A percentile compares a stretch with the other conserved stretches of the same genome.
Conservation (phyloP, 345 rosid species). For the Rhodomyrtus tomentosa region DNA sequence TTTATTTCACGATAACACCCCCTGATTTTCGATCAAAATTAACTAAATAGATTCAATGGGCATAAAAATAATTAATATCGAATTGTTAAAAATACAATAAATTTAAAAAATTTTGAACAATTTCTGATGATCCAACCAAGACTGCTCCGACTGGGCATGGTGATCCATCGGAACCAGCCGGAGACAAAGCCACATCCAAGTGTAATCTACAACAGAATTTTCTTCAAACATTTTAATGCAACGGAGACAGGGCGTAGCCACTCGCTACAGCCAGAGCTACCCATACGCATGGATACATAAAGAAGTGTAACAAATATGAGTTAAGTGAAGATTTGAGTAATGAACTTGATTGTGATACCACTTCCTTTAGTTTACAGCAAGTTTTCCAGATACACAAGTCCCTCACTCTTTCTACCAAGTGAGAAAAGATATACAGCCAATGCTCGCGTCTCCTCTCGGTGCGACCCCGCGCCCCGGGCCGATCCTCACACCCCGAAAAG, state of each 20-base stretch:
- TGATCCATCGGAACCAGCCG: not conserved
- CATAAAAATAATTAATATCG: no score
- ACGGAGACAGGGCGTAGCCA: not conserved
- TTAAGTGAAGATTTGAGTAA: not conserved
- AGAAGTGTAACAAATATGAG: not conserved
- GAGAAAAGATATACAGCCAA: not conserved
- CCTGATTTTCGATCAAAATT: no score
- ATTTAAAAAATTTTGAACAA: no score
- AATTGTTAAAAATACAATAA: no score
- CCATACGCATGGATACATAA: not conserved
- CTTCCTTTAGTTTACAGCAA: not conserved
- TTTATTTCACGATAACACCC: not conserved
- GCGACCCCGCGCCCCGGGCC: no score
- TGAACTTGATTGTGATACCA: not conserved
- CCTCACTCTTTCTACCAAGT: not conserved
- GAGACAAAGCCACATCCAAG: not conserved
- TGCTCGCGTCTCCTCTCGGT: not conserved
- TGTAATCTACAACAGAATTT: not conserved
- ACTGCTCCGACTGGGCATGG: not conserved
- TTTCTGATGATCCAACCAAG: not conserved
- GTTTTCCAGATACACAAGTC: not conserved
- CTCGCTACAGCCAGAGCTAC: not conserved
- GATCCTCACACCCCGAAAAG: not conserved
- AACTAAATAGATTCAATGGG: fast-evolving
- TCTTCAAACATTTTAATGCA: not conserved